These are phyloP conservation scores for Fusarium abutilonis DNA, from an alignment of 2,329 filamentous ascomycete genomes.

Conservation along the genomic window DNA sequence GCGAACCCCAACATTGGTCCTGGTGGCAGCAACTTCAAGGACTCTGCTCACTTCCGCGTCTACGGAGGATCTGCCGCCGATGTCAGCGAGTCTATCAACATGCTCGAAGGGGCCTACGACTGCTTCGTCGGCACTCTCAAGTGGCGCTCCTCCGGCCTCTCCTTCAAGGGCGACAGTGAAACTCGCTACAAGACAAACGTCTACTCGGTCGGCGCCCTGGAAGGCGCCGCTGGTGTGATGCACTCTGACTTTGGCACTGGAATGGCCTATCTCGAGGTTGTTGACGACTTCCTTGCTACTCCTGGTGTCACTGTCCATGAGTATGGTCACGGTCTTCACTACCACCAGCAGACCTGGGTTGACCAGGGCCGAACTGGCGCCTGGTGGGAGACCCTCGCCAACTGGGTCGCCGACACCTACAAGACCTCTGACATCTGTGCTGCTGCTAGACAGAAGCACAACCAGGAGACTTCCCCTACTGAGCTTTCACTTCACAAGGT, in stretches of 20 bases:
- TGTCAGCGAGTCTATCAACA: conserved; percentile 47
- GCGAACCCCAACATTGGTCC: conserved; percentile 49
- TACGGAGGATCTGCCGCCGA: conserved; percentile 43
- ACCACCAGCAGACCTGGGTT: conserved; percentile 56
- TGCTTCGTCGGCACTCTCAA: conserved; percentile 53
- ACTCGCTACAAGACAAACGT: conserved; percentile 59
- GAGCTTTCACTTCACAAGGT: conserved; percentile 57
- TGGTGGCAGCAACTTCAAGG: conserved; percentile 47
- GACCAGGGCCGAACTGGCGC: conserved; percentile 57
- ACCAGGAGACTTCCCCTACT: conserved; percentile 49
- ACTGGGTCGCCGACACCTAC: conserved; percentile 61
- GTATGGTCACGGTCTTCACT: conserved; percentile 60
- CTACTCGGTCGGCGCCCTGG: conserved; percentile 53
- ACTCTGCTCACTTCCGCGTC: conserved; percentile 55
- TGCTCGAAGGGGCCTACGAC: conserved; percentile 58
- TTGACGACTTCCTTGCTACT: conserved; percentile 51
- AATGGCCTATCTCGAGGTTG: conserved; percentile 56
- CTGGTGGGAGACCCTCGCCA: conserved; percentile 63
- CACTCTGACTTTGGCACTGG: conserved; percentile 53
- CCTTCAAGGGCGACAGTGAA: conserved; percentile 48
- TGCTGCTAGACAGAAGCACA: conserved; percentile 49
- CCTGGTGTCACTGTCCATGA: conserved; percentile 60
- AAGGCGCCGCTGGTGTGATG: conserved; percentile 55
- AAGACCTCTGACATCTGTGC: conserved; percentile 57
- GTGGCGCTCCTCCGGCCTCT: conserved; percentile 53